Base-by-base conservation (phyloP, 345 rosid species). In the Salix purpurea region DNA sequence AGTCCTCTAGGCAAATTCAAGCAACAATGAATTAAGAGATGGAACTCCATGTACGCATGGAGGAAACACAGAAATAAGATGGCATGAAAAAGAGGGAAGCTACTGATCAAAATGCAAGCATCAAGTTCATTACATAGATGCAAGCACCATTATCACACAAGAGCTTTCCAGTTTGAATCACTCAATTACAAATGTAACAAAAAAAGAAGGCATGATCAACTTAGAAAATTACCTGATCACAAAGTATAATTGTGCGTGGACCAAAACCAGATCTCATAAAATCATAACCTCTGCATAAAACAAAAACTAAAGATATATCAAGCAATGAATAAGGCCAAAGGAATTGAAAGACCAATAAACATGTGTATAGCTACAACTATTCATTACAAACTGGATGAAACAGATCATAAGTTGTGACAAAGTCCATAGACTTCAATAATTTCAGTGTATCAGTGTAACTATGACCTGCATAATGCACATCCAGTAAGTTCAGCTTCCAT, bases 391-490 rank as follows among this genome's bases (percentile, higher is more conserved):
- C 19, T 70, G 68, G n/a, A 70, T 16, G 58, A 24, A 3, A 23
- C 30, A 8, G 71, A 50, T 37, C 39, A 34, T 44, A 54, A 73
- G 54, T 32, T 54, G 40, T 61, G 62, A 24, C 32, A 15, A 28
- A 52, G 39, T 67, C 75, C 37, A 79, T 23, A 73, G 24, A 70
- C 58, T 67, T 56, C 58, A 56, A 66, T 4, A 54, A 56, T 40
- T 80, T 50, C 74, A 77, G 32, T 77, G 70, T 50, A 70, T 37
- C 16, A 79, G 46, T 44, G 73, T 60, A 79, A 78, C 11, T 24
- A 37, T 79, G 80, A 82, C 99, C 96, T 91, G 98, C 98, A 96
- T 72, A 96, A 79, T 62, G 90, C 96, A 77, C 98, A 93, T 71
- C 92, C 99, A 58, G 92, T 78, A 73, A 87, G 86, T 78, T 90